Conservation (phyloP, 225 moss, liverwort and hornwort species). For the Sphagnum contortum region DNA sequence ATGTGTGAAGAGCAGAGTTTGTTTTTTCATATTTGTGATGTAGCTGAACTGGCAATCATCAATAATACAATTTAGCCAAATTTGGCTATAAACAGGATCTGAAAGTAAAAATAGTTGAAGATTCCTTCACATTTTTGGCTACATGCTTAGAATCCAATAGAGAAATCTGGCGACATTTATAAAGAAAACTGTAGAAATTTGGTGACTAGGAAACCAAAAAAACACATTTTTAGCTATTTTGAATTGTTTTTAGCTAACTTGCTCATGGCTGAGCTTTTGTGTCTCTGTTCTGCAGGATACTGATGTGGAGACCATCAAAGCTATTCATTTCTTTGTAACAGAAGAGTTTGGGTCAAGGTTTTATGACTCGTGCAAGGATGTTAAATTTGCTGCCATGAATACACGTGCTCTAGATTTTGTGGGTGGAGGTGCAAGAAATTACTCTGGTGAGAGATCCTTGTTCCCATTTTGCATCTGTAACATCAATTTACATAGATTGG, state of each 20-base stretch:
- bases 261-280: no score
- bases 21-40: background rate
- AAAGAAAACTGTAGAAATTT: no score
- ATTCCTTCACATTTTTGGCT: no score
- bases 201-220: no score
- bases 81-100: no score
- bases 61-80: no score
- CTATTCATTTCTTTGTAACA: constrained; percentile 82
- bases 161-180: no score
- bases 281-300: constrained; percentile 26
- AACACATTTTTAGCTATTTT: no score
- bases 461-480: background rate
- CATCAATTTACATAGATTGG: background rate
- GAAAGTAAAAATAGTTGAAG: no score
- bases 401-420: constrained; percentile 98
- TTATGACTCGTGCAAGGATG: constrained; percentile 95
- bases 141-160: no score
- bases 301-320: constrained; percentile 42
- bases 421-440: constrained; percentile 92
- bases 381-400: constrained; percentile 97
- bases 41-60: background rate
- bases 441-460: constrained; percentile 47
- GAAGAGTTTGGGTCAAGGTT: constrained; percentile 64
- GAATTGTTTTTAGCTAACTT: no score
- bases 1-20: no score